Base-by-base conservation (phyloP, 2,329 filamentous ascomycete species). In the Aspergillus aculeatinus region DNA sequence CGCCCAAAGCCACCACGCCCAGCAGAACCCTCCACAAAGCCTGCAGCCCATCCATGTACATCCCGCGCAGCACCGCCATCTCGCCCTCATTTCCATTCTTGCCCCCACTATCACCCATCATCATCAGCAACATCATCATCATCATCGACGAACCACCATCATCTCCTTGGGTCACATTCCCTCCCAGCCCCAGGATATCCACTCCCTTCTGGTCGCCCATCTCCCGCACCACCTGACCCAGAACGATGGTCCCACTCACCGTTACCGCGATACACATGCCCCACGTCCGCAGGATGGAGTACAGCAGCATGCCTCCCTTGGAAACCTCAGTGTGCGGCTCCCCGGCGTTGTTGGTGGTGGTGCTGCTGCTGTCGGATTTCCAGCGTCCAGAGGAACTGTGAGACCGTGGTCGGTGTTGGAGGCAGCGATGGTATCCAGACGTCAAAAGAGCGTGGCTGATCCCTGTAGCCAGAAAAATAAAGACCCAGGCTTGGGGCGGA, bases 251-350 rank as follows among this genome's bases (percentile, higher is more conserved):
- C 5, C 72, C 74, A 3, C 74, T 72, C 9, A 77, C 63, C 19
- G 77, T 76, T 5, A 82, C 72, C 10, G 80, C 80, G 25, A 79
- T 60, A 11, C 75, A 74, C 79, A 80, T 79, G 1, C 81, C 80
- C 58, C 81, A 71, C 5, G 72, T 76, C 23, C 72, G 72, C 12
- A 75, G 68, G 62, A 76, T 75, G 1, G 67, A 71, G 61, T 75
- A 79, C 76, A 75, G 77, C 33, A 68, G 69, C 1, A 79, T 74
- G 39, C 72, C 48, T 65, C 57, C 58, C 5, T 61, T 47, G 54
- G 57, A n/a, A 55, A 52, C 11, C 27, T 49, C 10, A 50, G 35
- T 48, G 56, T 5, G 39, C 5, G 39, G 14, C 7, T 44, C 54
- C 5, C 51, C 50, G 16, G 19, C 27, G 14, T 14, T 6, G 35